Evolutionary conservation across 495 filamentous ascomycete species (phyloP).

Genomic region (Antarctomyces pellizariae): DNA sequence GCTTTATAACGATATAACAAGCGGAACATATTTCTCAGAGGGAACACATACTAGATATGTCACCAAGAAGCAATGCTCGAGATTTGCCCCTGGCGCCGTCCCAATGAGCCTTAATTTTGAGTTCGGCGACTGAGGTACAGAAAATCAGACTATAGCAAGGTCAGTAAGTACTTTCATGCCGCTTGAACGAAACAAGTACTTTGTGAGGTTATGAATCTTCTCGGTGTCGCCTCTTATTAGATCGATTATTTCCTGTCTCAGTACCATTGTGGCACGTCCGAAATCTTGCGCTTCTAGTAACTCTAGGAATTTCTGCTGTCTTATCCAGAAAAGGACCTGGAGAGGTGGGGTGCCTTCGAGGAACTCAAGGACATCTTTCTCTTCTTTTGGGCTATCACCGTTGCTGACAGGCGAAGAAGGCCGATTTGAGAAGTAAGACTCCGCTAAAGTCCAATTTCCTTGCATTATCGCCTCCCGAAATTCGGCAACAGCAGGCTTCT

Average conservation of each 20-base stretch:
- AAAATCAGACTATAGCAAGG: conserved; percentile 44
- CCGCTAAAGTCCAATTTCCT: conserved; percentile 69
- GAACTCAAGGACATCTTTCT: conserved; percentile 24
- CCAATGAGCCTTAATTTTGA: conserved; percentile 67
- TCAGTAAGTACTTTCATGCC: conserved; percentile 4
- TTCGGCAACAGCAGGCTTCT: conserved; percentile 60
- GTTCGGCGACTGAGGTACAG: conserved; percentile 56
- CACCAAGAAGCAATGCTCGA: conserved; percentile 49
- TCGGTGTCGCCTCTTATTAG: conserved; percentile 52
- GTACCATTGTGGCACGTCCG: conserved; percentile 47
- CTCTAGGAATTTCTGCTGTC: conserved; percentile 91
- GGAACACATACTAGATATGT: conserved; percentile 51
- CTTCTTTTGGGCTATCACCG: conserved; percentile 23
- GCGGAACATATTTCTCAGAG: conserved; percentile 2
- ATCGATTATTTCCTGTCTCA: conserved; percentile 77
- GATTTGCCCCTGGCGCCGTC: conserved; percentile 64
- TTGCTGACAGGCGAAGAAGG: too few species aligned
- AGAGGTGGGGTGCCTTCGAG: conserved; percentile 21
- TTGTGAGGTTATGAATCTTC: conserved; percentile 62
- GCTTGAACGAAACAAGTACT: conserved; percentile 22
- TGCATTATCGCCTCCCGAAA: conserved; percentile 63
- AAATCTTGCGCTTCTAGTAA: conserved; percentile 58
- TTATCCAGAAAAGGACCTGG: conserved; percentile 42
- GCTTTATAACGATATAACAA: conserved; percentile 6
- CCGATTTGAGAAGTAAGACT: too few species aligned